Conservation (phyloP, 768 basidiomycete genomes). For the Fomitopsis serialis region DNA sequence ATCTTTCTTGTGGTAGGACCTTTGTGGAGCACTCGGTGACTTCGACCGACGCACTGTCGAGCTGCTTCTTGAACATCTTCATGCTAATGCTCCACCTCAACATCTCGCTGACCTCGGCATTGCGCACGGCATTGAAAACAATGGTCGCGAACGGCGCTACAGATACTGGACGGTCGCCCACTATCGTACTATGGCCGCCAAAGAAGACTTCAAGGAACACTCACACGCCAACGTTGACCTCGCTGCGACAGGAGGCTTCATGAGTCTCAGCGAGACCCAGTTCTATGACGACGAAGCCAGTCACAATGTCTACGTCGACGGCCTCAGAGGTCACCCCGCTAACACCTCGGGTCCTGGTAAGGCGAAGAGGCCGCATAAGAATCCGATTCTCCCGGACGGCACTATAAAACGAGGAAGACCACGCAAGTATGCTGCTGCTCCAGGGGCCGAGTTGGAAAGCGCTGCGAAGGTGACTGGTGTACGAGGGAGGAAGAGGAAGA, state of each 20-base stretch:
- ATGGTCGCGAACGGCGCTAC: slow-evolving; percentile 81
- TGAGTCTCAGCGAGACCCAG: slow-evolving; percentile 31
- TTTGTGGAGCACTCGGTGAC: slow-evolving; percentile 53
- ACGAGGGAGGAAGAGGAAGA: slow-evolving; percentile 28
- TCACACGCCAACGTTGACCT: slow-evolving; percentile 44
- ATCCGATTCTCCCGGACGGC: slow-evolving; percentile 45
- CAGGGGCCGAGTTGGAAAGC: slow-evolving; percentile 9
- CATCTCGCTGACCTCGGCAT: slow-evolving; percentile 73
- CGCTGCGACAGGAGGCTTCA: slow-evolving; percentile 50
- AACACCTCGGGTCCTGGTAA: slow-evolving; percentile 6
- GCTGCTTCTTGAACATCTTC: slow-evolving; percentile 66
- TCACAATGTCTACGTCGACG: slow-evolving; percentile 44
- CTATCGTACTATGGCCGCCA: slow-evolving; percentile 56
- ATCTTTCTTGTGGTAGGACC: slow-evolving; percentile 39
- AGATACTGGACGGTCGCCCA: slow-evolving; percentile 74
- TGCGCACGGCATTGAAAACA: slow-evolving; percentile 71
- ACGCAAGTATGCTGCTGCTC: slow-evolving; percentile 30
- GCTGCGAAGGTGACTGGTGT: slow-evolving; percentile 13
- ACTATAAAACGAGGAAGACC: slow-evolving; percentile 56
- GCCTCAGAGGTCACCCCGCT: slow-evolving; percentile 9
- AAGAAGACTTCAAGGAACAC: slow-evolving; percentile 58
- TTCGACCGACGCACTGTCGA: slow-evolving; percentile 84
- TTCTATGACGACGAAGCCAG: slow-evolving; percentile 49
- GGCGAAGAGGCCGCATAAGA: slow-evolving; percentile 29
- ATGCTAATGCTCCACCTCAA: slow-evolving; percentile 55